Percentiles rank a stretch among this genome's conserved stretches.
These are phyloP conservation scores for Kwoniella sp. DNA, from an alignment of 768 basidiomycete genomes.

Conservation along the genomic window DNA sequence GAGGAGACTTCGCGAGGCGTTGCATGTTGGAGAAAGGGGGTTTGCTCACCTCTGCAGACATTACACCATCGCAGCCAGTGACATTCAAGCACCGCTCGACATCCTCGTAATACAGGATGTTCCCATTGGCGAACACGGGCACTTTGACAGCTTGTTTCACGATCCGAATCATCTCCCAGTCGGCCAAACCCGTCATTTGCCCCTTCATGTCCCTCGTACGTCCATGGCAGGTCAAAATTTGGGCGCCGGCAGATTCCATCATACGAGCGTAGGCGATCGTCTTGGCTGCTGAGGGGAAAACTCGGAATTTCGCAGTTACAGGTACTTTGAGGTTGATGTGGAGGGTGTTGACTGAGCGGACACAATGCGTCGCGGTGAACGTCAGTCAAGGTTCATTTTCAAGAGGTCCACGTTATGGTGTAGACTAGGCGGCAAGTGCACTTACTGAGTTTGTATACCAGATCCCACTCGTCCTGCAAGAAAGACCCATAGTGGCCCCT, in stretches of 20 bases:
- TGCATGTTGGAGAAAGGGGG: no score
- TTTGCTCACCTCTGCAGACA: constrained; percentile 72
- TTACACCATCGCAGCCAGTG: constrained; percentile 88
- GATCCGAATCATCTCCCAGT: constrained; percentile 84
- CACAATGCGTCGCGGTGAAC: not conserved
- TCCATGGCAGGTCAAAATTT: constrained; percentile 92
- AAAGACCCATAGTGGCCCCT: constrained; percentile 85
- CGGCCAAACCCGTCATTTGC: constrained; percentile 78
- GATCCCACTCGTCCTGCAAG: constrained; percentile 91
- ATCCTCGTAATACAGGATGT: constrained; percentile 85
- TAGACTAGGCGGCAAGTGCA: constrained; percentile 53
- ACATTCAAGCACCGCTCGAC: constrained; percentile 73
- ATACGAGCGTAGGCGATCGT: constrained; percentile 94
- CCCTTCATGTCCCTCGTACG: constrained; percentile 89
- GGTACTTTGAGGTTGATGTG: constrained; percentile 84
- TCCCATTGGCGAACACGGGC: constrained; percentile 96
- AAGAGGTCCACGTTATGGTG: no score
- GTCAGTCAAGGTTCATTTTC: no score
- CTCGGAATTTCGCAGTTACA: constrained; percentile 93
- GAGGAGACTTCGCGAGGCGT: no score
- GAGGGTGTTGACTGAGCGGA: constrained; percentile 72
- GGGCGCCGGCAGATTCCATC: constrained; percentile 92
- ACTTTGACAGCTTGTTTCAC: constrained; percentile 84
- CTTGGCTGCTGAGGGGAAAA: constrained; percentile 80
- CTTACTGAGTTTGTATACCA: constrained; percentile 75